Evolutionary conservation across 768 basidiomycete genomes (phyloP).

Genomic region (Leccinum uliginosum): DNA sequence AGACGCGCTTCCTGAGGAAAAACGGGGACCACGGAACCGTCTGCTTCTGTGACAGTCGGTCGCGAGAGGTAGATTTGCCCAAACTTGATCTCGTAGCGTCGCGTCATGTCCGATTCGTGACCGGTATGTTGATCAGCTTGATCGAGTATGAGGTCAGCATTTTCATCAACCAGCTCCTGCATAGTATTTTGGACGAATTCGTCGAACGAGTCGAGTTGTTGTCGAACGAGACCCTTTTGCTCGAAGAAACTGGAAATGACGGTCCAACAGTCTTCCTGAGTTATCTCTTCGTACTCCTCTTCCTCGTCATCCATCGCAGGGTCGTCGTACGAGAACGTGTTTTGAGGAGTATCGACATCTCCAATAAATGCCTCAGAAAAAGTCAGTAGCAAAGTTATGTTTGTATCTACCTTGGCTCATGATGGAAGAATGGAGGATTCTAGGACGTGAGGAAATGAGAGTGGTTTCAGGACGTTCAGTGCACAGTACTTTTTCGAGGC

Average conservation of each 20-base stretch:
- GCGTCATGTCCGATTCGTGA: slow-evolving; percentile 72
- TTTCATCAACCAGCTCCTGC: slow-evolving; percentile 99
- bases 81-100: slow-evolving; percentile 96
- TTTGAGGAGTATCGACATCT: slow-evolving; percentile 48
- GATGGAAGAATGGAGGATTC: background rate
- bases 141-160: slow-evolving; percentile 90
- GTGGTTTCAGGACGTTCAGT: background rate
- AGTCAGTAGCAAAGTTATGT: slow-evolving; percentile 18
- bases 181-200: slow-evolving; percentile 99
- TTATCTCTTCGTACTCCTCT: slow-evolving; percentile 70
- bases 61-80: slow-evolving; percentile 96
- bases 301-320: slow-evolving; percentile 51
- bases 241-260: slow-evolving; percentile 97
- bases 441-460: background rate
- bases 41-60: slow-evolving; percentile 91
- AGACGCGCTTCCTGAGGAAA: slow-evolving; percentile 97
- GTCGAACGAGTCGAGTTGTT: slow-evolving; percentile 97
- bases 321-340: slow-evolving; percentile 54
- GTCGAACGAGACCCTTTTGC: slow-evolving; percentile 94
- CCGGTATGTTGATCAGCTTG: slow-evolving; percentile 96
- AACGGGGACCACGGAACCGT: slow-evolving; percentile 89
- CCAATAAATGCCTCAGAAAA: slow-evolving; percentile 33
- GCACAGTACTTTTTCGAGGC: background rate
- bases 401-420: slow-evolving; percentile 32
- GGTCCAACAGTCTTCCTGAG: slow-evolving; percentile 92